phyloP scores from a whole-genome alignment of 805 yeast genomes.

The Sungouiozyma intestinalis region DNA sequence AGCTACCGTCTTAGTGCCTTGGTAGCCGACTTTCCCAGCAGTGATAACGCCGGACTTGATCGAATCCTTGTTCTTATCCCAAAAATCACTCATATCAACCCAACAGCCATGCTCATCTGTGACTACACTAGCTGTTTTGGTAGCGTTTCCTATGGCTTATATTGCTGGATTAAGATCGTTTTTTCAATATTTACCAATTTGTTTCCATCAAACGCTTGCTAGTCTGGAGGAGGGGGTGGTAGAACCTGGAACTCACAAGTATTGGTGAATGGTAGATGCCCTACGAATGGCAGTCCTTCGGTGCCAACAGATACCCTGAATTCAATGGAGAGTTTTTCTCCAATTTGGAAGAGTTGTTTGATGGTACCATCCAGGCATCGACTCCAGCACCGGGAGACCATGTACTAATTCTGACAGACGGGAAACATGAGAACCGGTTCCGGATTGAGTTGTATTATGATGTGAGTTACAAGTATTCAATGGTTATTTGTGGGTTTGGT shows the following conservation, averaged over 20 bases:
- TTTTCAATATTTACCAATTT: neutral
- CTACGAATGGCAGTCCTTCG: constrained; percentile 9
- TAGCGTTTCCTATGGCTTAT: neutral
- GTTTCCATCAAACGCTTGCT: too few relatives aligned
- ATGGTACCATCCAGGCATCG: neutral
- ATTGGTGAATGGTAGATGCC: constrained; percentile 6
- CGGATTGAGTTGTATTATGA: neutral
- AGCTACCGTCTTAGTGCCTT: constrained; percentile 33
- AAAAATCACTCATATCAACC: constrained; percentile 24
- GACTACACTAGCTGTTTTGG: neutral
- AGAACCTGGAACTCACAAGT: too few relatives aligned
- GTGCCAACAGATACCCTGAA: constrained; percentile 4
- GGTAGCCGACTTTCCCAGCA: constrained; percentile 30
- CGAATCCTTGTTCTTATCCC: constrained; percentile 35
- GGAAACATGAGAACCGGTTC: neutral
- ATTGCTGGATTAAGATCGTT: too few relatives aligned
- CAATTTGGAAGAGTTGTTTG: constrained; percentile 6
- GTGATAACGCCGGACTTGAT: constrained; percentile 29
- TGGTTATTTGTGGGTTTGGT: neutral
- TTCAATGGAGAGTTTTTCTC: constrained; percentile 1
- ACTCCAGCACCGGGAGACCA: neutral
- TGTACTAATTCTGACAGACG: neutral
- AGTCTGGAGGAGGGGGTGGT: too few relatives aligned
- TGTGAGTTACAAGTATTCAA: neutral
- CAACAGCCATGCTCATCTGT: neutral